Evolutionary conservation across 2,329 filamentous ascomycete genomes (phyloP), one percentile per base, ranked within the genome.

Genomic region (Zymoseptoria ardabiliae): DNA sequence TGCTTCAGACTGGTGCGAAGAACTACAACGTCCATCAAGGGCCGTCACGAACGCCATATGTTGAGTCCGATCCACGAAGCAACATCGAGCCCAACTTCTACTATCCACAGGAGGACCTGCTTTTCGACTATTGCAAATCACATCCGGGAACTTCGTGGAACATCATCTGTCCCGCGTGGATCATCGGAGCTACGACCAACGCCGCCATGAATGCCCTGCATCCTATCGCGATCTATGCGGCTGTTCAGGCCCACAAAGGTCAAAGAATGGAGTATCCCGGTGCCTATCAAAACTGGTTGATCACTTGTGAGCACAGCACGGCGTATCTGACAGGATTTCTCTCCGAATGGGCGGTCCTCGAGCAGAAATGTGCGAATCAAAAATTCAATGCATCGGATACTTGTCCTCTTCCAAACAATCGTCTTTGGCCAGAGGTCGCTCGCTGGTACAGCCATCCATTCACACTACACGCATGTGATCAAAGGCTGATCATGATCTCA

Each of bases 1-100:
- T 81, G 63, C 73, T 80, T 9, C 81, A 82, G 62, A 80, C 77
- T 1, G 80, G 79, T 3, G 78, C 78, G 2, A 82, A 82, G 70
- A 78, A 82, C 65, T 82, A 82, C 58, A 78, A 75, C 50, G 63
- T 79, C 3, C 78, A 81, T 59, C 71, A 80, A 28, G 79, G 79
- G 2, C 78, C 77, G 0, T 63, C 73, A 0, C 66, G 72, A 1
- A 71, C 72, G 2, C 81, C 79, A 0, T 74, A 75, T 50, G 73
- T 78, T 56, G 80, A 83, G 65, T 72, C 72, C 8, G 77, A 79
- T 59, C 74, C 76, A 3, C 61, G 79, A 10, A 69, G 78, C 3
- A 65, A 66, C 5, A 70, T 79, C 0, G 77, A 78, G 58, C 75
- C 77, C 1, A 82, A 83, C 68, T 83, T 83, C 69, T 83, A 83